phyloP scores from a whole-genome alignment of 768 basidiomycete genomes.

The Ramaria rubella region DNA sequence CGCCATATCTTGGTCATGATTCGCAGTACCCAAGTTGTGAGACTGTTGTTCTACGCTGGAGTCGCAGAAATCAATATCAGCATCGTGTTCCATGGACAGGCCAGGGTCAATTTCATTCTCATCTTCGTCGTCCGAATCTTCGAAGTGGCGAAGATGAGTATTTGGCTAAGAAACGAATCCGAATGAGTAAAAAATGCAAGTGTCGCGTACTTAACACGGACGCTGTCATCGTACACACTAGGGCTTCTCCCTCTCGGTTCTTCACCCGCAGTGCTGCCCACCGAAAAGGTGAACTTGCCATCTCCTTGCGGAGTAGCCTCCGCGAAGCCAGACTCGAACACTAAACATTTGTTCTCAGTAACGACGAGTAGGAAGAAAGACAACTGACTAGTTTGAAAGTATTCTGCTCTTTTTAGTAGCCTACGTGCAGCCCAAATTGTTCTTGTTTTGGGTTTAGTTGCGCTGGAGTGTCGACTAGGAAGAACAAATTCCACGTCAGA shows the following conservation, averaged over 20 bases:
- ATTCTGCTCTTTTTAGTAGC: constrained; percentile 64
- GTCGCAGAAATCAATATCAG: constrained; percentile 25
- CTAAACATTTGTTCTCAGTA: constrained; percentile 29
- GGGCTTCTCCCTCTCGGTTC: not conserved
- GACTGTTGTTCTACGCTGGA: constrained; percentile 7
- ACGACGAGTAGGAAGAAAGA: not conserved
- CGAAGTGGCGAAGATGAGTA: constrained; percentile 11
- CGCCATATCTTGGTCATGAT: constrained; percentile 13
- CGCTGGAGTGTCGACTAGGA: constrained; percentile 38
- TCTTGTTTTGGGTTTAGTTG: constrained; percentile 26
- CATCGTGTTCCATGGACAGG: constrained; percentile 31
- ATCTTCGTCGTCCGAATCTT: constrained; percentile 51
- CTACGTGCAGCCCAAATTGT: constrained; percentile 64
- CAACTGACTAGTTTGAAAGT: constrained; percentile 64
- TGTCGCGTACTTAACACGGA: not conserved
- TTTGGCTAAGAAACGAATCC: not conserved
- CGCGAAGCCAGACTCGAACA: constrained; percentile 68
- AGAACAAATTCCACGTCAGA: constrained; percentile 81
- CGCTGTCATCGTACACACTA: not conserved
- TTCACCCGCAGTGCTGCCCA: constrained; percentile 14
- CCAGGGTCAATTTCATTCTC: constrained; percentile 32
- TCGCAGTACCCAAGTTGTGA: constrained; percentile 11
- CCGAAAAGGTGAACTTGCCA: constrained; percentile 22
- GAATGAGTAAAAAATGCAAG: not conserved
- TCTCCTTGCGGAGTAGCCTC: constrained; percentile 37